phyloP scores from a whole-genome alignment of 2,329 filamentous ascomycete species.

The Tolypocladium paradoxum region DNA sequence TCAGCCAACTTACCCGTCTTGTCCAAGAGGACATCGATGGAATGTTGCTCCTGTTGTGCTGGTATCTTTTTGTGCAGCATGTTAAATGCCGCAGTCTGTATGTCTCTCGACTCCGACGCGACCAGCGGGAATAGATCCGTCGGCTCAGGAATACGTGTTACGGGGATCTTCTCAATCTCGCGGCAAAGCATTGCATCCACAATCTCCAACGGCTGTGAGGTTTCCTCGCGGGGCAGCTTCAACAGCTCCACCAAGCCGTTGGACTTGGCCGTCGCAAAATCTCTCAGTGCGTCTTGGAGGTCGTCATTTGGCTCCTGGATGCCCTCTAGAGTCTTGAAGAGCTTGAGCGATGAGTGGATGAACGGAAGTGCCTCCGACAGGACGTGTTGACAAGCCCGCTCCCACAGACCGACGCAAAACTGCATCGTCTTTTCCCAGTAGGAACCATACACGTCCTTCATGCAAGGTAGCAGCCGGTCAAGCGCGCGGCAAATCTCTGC shows the following conservation, averaged over 20 bases:
- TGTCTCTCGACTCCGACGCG: slow-evolving; percentile 59
- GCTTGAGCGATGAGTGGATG: slow-evolving; percentile 60
- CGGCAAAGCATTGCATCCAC: slow-evolving; percentile 66
- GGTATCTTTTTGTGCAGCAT: slow-evolving; percentile 75
- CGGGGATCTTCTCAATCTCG: slow-evolving; percentile 52
- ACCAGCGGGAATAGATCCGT: slow-evolving; percentile 66
- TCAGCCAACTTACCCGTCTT: slow-evolving; percentile 40
- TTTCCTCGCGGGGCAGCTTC: slow-evolving; percentile 33
- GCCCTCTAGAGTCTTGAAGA: slow-evolving; percentile 52
- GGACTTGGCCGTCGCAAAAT: slow-evolving; percentile 44
- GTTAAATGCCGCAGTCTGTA: slow-evolving; percentile 73
- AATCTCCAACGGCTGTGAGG: slow-evolving; percentile 58
- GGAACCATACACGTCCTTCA: slow-evolving; percentile 75
- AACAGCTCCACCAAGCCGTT: slow-evolving; percentile 53
- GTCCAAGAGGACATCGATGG: slow-evolving; percentile 64
- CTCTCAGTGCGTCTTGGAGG: slow-evolving; percentile 60
- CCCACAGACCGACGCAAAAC: slow-evolving; percentile 49
- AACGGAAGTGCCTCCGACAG: slow-evolving; percentile 45
- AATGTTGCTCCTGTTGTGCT: slow-evolving; percentile 66
- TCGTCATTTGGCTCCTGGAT: slow-evolving; percentile 77
- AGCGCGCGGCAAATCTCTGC: slow-evolving; percentile 46
- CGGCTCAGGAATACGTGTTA: slow-evolving; percentile 50
- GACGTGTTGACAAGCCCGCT: slow-evolving; percentile 28
- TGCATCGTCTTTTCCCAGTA: slow-evolving; percentile 66
- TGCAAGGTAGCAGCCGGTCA: slow-evolving; percentile 54